Conservation (phyloP, 345 rosid species). For the Eucalyptus microcorys region DNA sequence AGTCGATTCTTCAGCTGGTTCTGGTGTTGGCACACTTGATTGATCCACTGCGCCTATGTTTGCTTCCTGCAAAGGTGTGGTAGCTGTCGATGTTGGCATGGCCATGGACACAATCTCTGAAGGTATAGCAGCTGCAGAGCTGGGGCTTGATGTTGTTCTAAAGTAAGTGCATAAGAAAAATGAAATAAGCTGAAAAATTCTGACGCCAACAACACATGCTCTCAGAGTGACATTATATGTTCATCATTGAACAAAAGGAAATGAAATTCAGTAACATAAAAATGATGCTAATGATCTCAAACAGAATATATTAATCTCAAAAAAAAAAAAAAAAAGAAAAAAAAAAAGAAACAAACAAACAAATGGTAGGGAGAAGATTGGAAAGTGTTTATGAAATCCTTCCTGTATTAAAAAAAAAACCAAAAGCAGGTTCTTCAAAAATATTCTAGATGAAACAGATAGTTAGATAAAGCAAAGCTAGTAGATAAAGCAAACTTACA, state of each 20-base stretch:
- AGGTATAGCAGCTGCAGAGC: conserved; percentile 41
- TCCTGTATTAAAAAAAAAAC: no score
- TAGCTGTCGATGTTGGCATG: neutral
- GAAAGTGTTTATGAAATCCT: neutral
- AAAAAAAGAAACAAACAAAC: neutral
- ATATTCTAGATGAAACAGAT: neutral
- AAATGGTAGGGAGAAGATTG: neutral
- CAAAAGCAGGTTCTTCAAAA: neutral
- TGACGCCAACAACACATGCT: neutral
- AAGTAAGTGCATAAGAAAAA: neutral
- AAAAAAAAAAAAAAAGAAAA: no score
- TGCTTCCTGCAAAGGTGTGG: neutral
- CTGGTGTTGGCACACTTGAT: neutral
- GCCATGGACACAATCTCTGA: conserved; percentile 43
- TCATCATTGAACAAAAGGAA: neutral
- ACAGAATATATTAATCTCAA: neutral
- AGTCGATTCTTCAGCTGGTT: neutral
- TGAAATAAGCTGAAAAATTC: neutral
- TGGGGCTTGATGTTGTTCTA: conserved; percentile 45
- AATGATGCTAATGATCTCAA: neutral
- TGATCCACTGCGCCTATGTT: neutral
- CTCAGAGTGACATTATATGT: neutral
- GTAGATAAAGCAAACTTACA: neutral
- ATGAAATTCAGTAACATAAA: neutral
- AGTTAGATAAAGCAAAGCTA: neutral